Conservation (phyloP, 306 rosid genomes). For the Abrus precatorius region DNA sequence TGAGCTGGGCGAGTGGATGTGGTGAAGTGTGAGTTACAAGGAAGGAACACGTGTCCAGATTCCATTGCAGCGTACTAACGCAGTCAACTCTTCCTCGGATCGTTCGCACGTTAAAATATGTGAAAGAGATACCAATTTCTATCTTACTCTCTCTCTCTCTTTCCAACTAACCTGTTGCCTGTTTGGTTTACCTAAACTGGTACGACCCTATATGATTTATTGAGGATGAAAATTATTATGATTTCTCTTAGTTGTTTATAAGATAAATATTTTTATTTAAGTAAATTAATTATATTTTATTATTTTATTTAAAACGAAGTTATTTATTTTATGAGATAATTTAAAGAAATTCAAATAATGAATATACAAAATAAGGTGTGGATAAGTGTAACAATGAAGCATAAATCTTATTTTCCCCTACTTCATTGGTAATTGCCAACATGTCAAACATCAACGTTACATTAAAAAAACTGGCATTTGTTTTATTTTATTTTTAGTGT, state of each 20-base stretch:
- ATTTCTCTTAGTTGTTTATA: too few species aligned
- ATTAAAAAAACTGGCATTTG: not conserved
- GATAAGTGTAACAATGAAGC: not conserved
- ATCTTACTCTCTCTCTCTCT: constrained; percentile 23
- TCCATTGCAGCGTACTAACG: constrained; percentile 58
- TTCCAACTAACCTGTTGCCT: constrained; percentile 1
- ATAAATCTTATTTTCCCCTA: not conserved
- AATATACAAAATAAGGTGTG: not conserved
- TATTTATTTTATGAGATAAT: too few species aligned
- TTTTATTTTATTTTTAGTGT: not conserved
- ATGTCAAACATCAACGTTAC: constrained; percentile 27
- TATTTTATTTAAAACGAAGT: too few species aligned
- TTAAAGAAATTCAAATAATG: not conserved
- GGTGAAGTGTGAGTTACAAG: constrained; percentile 3
- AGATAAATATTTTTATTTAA: too few species aligned
- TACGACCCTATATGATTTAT: not conserved
- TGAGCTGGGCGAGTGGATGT: not conserved
- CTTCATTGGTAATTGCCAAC: constrained; percentile 14
- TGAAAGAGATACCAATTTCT: not conserved
- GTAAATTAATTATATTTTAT: too few species aligned
- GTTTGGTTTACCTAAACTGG: constrained; percentile 39
- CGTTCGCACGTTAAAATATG: constrained; percentile 40
- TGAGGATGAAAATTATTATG: not conserved
- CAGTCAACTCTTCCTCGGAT: constrained; percentile 74
- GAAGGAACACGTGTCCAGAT: constrained; percentile 59